Percentiles rank a stretch among this genome's conserved stretches.
These are phyloP conservation scores for Thermothelomyces thermophilus DNA, from an alignment of 2,329 filamentous ascomycete species.

Conservation along the genomic window DNA sequence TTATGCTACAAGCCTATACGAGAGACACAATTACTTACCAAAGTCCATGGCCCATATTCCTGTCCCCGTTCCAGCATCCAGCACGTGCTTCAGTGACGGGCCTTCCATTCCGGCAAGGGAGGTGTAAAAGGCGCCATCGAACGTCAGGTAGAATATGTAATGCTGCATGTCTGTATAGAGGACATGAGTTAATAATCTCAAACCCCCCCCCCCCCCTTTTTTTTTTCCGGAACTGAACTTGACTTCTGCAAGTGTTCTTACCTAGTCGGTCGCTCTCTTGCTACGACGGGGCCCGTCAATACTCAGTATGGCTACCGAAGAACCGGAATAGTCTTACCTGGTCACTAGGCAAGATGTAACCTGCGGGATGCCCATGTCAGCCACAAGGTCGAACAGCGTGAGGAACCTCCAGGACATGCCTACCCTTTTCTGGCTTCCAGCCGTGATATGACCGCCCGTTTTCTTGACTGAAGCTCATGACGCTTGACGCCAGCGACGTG, in stretches of 20 bases:
- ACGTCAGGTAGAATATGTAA: conserved; percentile 11
- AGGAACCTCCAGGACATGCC: not conserved
- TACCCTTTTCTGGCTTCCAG: conserved; percentile 14
- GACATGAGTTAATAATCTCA: too few species aligned
- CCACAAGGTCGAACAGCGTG: not conserved
- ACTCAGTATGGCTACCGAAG: not conserved
- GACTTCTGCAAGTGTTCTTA: not conserved
- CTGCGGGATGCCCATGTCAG: not conserved
- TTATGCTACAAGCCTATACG: not conserved
- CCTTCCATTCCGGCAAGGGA: conserved; percentile 35
- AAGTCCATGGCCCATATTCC: conserved; percentile 43
- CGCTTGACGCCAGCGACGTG: conserved; percentile 12
- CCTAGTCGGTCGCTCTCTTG: conserved; percentile 5
- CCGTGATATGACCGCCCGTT: conserved; percentile 17
- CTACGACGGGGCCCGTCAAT: not conserved
- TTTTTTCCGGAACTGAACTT: not conserved
- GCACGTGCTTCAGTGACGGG: conserved; percentile 32
- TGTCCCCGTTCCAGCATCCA: conserved; percentile 43
- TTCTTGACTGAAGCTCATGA: conserved; percentile 9
- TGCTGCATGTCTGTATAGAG: conserved; percentile 15
- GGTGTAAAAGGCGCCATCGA: conserved; percentile 38
- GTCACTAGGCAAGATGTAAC: conserved; percentile 16
- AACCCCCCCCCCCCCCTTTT: too few species aligned
- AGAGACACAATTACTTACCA: conserved; percentile 28
- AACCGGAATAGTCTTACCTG: conserved; percentile 1